Conservation (phyloP, 495 filamentous ascomycete species). For the Letharia columbiana region DNA sequence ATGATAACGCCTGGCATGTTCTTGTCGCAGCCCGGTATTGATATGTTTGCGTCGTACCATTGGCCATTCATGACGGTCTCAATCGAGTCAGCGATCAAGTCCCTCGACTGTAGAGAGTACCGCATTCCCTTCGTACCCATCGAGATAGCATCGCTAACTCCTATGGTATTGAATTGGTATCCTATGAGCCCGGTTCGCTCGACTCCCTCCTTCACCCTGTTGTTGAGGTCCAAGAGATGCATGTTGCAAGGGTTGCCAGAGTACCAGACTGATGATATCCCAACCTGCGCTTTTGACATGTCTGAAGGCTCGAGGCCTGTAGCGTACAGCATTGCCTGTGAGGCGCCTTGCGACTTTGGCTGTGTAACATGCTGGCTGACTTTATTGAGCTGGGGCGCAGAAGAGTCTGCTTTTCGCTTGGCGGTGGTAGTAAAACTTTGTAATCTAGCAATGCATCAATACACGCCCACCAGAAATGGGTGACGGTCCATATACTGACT, state of each 20-base stretch:
- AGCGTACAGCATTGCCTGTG: slow-evolving; percentile 97
- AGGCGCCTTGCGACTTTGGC: slow-evolving; percentile 93
- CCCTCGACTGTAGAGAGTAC: slow-evolving; percentile 85
- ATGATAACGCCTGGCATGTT: slow-evolving; percentile 99
- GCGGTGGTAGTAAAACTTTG: slow-evolving; percentile 31
- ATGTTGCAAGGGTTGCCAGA: slow-evolving; percentile 97
- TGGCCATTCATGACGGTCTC: slow-evolving; percentile 98
- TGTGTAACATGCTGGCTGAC: slow-evolving; percentile 80
- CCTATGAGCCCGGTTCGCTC: slow-evolving; percentile 68
- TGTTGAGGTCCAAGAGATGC: slow-evolving; percentile 85
- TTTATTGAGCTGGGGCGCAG: slow-evolving; percentile 56
- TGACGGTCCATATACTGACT: not conserved
- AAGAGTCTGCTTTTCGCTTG: slow-evolving; percentile 32
- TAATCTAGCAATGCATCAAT: not conserved
- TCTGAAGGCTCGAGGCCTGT: slow-evolving; percentile 76
- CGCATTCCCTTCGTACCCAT: slow-evolving; percentile 75
- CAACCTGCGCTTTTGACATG: slow-evolving; percentile 90
- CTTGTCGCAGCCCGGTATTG: slow-evolving; percentile 98
- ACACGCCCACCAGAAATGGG: not conserved
- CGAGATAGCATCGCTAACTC: slow-evolving; percentile 63
- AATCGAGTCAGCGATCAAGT: slow-evolving; percentile 94
- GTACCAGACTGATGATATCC: slow-evolving; percentile 76
- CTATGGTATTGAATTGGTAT: slow-evolving; percentile 96
- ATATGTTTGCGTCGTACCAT: slow-evolving; percentile 99
- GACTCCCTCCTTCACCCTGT: slow-evolving; percentile 77